Conservation (phyloP, 306 rosid species). For the Quercus robur region DNA sequence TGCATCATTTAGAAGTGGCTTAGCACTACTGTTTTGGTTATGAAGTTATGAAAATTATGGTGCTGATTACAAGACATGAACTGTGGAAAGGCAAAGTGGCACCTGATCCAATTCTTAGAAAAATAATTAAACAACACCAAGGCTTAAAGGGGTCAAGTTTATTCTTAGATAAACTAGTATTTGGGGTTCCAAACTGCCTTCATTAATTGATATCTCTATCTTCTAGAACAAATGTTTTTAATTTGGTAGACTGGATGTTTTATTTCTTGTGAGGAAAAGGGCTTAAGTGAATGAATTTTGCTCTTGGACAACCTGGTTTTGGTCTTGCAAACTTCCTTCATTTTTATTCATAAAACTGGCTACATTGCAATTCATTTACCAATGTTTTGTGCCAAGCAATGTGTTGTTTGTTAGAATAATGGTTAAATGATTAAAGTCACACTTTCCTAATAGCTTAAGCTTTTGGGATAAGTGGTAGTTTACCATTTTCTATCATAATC, state of each 20-base stretch:
- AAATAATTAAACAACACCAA: not conserved
- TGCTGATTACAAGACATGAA: not conserved
- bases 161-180: not conserved
- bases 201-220: not conserved
- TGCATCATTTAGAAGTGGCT: conserved; percentile 2
- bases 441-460: too few species aligned
- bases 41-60: not conserved
- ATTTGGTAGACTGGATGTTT: not conserved
- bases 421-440: too few species aligned
- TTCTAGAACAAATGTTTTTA: not conserved
- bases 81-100: not conserved
- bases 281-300: not conserved
- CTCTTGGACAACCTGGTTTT: not conserved
- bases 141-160: not conserved
- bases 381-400: not conserved
- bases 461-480: too few species aligned
- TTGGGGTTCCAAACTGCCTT: not conserved
- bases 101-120: not conserved
- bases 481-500: too few species aligned
- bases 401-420: not conserved
- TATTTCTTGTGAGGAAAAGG: not conserved
- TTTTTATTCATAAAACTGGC: not conserved
- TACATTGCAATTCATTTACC: not conserved
- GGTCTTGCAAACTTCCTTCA: not conserved
- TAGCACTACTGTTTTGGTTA: not conserved